Percentiles rank a stretch among this genome's conserved stretches.
Evolutionary conservation across 2,329 filamentous ascomycete genomes (phyloP).

Genomic region (Xylaria sp.): DNA sequence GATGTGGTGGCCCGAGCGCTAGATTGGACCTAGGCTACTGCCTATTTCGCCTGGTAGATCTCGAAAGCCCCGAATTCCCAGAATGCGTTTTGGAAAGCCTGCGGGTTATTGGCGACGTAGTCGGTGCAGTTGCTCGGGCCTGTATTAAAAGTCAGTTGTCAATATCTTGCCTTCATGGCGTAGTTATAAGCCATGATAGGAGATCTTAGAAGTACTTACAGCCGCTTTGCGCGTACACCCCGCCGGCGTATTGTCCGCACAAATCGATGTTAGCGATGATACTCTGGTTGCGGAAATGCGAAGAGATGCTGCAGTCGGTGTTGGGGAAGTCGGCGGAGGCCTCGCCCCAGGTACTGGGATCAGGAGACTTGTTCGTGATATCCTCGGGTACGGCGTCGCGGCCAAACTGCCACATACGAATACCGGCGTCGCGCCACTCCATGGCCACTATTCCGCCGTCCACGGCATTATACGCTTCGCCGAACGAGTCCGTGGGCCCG

Average conservation of each 20-base stretch:
- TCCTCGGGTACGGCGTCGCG: slow-evolving; percentile 56
- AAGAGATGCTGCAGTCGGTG: slow-evolving; percentile 64
- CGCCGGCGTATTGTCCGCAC: slow-evolving; percentile 62
- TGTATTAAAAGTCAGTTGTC: slow-evolving; percentile 35
- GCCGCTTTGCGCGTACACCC: slow-evolving; percentile 52
- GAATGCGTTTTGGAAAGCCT: slow-evolving; percentile 62
- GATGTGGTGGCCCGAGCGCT: no score
- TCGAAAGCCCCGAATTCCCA: slow-evolving; percentile 69
- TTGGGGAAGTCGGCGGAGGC: slow-evolving; percentile 69
- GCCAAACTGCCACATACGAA: slow-evolving; percentile 67
- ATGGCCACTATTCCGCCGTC: slow-evolving; percentile 66
- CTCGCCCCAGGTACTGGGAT: slow-evolving; percentile 66
- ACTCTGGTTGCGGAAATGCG: slow-evolving; percentile 68
- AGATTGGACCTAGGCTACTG: not conserved
- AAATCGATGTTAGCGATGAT: slow-evolving; percentile 71
- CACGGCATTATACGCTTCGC: slow-evolving; percentile 55
- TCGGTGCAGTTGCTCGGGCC: slow-evolving; percentile 62
- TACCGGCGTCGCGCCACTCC: slow-evolving; percentile 65
- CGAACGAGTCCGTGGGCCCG: slow-evolving; percentile 52
- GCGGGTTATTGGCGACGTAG: slow-evolving; percentile 62
- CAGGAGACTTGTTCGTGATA: slow-evolving; percentile 57
- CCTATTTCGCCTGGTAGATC: slow-evolving; percentile 54
- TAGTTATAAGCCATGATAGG: not conserved
- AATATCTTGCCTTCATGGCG: not conserved
- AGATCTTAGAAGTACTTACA: slow-evolving; percentile 41